phyloP scores from a whole-genome alignment of 305 asterid species.

The Andrographis paniculata region DNA sequence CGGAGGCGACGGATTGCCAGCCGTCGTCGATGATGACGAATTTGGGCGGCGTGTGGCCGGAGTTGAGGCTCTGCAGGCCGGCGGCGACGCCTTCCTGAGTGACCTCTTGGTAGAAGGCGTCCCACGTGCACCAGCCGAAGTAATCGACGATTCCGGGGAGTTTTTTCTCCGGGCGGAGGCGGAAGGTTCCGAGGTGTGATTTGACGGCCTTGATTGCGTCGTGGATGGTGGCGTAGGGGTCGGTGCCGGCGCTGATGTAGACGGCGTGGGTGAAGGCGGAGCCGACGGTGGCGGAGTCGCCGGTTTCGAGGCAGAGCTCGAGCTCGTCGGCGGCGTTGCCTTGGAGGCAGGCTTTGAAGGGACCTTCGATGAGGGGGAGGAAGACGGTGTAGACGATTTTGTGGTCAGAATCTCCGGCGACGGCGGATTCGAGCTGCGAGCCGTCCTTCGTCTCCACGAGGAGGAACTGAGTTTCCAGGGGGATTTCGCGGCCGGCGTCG shows the following conservation, averaged over 20 bases:
- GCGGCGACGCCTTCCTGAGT: slow-evolving; percentile 74
- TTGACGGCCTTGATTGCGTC: slow-evolving; percentile 58
- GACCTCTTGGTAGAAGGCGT: slow-evolving; percentile 82
- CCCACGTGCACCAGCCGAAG: slow-evolving; percentile 98
- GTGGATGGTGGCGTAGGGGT: slow-evolving; percentile 50
- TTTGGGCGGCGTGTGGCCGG: slow-evolving; percentile 67
- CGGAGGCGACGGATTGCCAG: slow-evolving; percentile 48
- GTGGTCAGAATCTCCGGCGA: slow-evolving; percentile 25
- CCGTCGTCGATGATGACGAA: slow-evolving; percentile 68
- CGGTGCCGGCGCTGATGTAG: slow-evolving; percentile 56
- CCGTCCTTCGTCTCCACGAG: slow-evolving; percentile 53
- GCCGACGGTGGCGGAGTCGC: slow-evolving; percentile 37
- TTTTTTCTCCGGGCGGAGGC: slow-evolving; percentile 60
- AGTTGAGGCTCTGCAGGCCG: slow-evolving; percentile 54
- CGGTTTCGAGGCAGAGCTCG: slow-evolving; percentile 72
- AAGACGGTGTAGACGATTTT: slow-evolving; percentile 50
- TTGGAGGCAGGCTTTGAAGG: slow-evolving; percentile 71
- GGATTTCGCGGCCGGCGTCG: slow-evolving; percentile 58
- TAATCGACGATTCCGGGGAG: slow-evolving; percentile 63
- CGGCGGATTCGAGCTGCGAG: slow-evolving; percentile 34
- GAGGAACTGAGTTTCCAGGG: slow-evolving; percentile 78
- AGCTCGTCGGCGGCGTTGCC: slow-evolving; percentile 57
- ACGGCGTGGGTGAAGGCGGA: slow-evolving; percentile 50
- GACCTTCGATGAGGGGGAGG: slow-evolving; percentile 68
- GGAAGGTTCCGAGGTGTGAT: slow-evolving; percentile 52